Conservation (phyloP, 495 filamentous ascomycete genomes). For the Delitschia confertaspora region DNA sequence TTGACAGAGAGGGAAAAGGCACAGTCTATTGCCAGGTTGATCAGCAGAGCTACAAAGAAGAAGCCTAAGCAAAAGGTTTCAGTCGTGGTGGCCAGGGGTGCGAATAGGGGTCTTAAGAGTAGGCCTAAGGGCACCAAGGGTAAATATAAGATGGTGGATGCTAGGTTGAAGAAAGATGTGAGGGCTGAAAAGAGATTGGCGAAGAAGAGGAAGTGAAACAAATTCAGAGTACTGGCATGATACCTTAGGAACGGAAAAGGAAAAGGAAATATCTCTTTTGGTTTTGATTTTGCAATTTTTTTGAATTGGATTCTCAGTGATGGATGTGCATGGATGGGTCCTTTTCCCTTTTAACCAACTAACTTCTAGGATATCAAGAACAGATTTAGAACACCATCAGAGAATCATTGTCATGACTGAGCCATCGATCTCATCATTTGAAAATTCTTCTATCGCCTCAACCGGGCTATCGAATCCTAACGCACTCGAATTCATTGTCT, state of each 20-base stretch:
- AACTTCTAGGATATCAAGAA: no score
- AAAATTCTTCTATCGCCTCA: no score
- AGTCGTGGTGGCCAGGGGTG: slow-evolving; percentile 79
- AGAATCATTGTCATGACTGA: no score
- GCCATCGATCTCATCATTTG: no score
- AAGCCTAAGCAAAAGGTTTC: slow-evolving; percentile 76
- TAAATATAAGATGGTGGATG: slow-evolving; percentile 97
- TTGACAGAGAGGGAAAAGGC: slow-evolving; percentile 95
- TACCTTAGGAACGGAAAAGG: not conserved
- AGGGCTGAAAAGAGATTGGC: slow-evolving; percentile 76
- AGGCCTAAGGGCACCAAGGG: slow-evolving; percentile 85
- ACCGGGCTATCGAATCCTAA: no score
- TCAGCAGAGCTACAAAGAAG: slow-evolving; percentile 75
- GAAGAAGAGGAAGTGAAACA: slow-evolving; percentile 55
- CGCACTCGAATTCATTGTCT: no score
- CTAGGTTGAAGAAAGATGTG: slow-evolving; percentile 96
- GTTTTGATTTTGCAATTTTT: not conserved
- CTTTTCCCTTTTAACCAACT: no score
- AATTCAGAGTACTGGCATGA: no score
- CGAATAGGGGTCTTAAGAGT: slow-evolving; percentile 73
- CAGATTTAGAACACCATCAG: no score
- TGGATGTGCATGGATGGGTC: no score
- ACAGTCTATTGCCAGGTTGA: slow-evolving; percentile 66
- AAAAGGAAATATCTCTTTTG: not conserved
- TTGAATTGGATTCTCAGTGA: no score